Conservation (phyloP, 192 early-diverging fungal genomes). For the Phlyctochytrium bullatum region DNA sequence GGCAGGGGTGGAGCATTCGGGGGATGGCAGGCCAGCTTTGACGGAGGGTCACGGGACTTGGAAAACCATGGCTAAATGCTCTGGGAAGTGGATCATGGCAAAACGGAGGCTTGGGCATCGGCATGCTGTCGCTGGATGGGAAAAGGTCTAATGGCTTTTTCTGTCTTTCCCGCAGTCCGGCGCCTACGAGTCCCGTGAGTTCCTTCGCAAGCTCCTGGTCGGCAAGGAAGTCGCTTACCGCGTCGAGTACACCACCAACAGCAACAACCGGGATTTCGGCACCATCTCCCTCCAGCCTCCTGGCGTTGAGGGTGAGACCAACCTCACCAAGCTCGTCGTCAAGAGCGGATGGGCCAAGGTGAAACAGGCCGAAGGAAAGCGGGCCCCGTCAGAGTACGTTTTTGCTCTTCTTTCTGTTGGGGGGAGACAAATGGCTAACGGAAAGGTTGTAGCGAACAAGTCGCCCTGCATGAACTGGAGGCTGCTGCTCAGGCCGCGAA, state of each 20-base stretch:
- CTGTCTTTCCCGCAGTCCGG: slow-evolving; percentile 10
- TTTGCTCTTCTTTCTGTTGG: slow-evolving; percentile 1
- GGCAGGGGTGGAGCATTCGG: no score
- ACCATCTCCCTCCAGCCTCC: slow-evolving; percentile 41
- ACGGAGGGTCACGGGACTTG: not conserved
- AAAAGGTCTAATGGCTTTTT: not conserved
- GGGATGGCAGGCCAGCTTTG: no score
- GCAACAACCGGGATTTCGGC: slow-evolving; percentile 63
- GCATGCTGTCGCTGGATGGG: not conserved
- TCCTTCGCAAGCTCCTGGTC: slow-evolving; percentile 76
- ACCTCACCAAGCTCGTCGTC: slow-evolving; percentile 71
- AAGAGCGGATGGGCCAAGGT: slow-evolving; percentile 86
- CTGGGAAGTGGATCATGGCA: not conserved
- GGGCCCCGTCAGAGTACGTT: slow-evolving; percentile 37
- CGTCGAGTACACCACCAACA: slow-evolving; percentile 70
- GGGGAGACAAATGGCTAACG: not conserved
- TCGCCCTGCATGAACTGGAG: slow-evolving; percentile 59
- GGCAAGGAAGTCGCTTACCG: slow-evolving; percentile 88
- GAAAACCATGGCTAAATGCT: no score
- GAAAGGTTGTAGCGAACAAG: slow-evolving; percentile 44
- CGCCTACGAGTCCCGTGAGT: slow-evolving; percentile 87
- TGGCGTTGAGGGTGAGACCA: slow-evolving; percentile 51
- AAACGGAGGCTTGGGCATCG: not conserved
- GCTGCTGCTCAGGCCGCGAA: slow-evolving; percentile 63
- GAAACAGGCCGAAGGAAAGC: slow-evolving; percentile 39